Base-by-base conservation (phyloP, 768 basidiomycete species). In the Naganishia kalamii region DNA sequence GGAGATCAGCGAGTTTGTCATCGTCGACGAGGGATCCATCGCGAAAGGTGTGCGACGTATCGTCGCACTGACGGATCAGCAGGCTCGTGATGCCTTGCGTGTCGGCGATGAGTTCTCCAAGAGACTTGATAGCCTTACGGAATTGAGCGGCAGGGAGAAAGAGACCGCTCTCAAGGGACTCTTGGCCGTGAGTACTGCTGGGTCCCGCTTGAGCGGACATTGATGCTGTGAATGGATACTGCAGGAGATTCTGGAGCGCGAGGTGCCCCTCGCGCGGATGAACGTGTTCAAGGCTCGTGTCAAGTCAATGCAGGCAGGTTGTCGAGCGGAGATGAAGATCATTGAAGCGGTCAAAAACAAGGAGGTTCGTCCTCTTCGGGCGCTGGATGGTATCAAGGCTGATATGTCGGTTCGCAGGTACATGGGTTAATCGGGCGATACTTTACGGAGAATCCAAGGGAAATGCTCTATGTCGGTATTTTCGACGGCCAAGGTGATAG, bases 31-130 rank as follows among this genome's bases (percentile, higher is more conserved):
- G 78, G 89, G 89, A 3, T 93, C 93, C 35, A 98, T 98, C 71
- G 96, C 96, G 6, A 98, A 98, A 81, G 96, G 96, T 43, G 93
- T 97, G 68, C 87, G 96, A 54, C 86, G 96, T 37, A 87, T 99
- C 65, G 87, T 89, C 52, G 96, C 92, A 37, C 87, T 99, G 54
- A 98, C 96, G 0, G 94, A 93, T 19, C 85, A 91, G 68, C 92
- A 98, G 76, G 96, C 96, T 0, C 84, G 88, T 33, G 87, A 88
- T 29, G 90, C 88, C 11, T 86, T 84, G 0, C 85, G 87, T 19
- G 74, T 82, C 52, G 91, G 88, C 4, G 81, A 84, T 57, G 81
- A 81, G 19, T 82, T 92, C 23, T 82, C 84, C 65, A 79, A 82
- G 3, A 83, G 83, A 66, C 82, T 97, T 43, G 84, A 85, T 60